Conservation (phyloP, 177 flowering plant species). For the Telopea speciosissima region DNA sequence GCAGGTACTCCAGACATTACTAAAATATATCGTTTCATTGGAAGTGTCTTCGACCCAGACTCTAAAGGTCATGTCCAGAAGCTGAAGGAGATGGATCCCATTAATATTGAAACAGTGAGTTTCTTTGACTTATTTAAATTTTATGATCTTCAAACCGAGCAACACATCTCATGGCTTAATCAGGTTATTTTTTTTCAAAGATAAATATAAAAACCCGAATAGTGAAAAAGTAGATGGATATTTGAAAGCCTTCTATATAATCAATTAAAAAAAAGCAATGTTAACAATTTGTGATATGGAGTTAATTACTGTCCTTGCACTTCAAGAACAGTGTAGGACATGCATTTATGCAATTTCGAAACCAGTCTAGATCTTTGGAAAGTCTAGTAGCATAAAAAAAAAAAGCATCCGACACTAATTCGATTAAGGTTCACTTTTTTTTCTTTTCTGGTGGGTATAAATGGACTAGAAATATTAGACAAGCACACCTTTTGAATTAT, state of each 20-base stretch:
- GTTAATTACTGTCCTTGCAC: background rate
- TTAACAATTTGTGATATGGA: too few relatives aligned
- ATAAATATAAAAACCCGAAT: background rate
- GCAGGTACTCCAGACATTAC: constrained; percentile 74
- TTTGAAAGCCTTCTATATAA: background rate
- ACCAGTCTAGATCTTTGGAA: background rate
- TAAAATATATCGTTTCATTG: constrained; percentile 78
- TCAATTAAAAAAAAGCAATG: too few relatives aligned
- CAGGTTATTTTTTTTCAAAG: background rate
- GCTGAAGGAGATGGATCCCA: constrained; percentile 90
- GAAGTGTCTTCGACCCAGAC: constrained; percentile 83
- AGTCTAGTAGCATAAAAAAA: background rate
- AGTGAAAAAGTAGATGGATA: background rate
- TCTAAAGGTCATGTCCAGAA: constrained; percentile 59
- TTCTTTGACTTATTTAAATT: background rate
- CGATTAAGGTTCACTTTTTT: background rate
- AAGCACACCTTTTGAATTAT: too few relatives aligned
- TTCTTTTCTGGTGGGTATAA: too few relatives aligned
- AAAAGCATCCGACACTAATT: background rate
- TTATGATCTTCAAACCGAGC: background rate
- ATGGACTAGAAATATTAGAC: too few relatives aligned
- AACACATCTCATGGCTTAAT: background rate
- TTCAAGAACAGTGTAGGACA: background rate
- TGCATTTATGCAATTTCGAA: background rate
- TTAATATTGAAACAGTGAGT: constrained; percentile 82